These are phyloP conservation scores for Cutaneotrichosporon mucoides DNA, from an alignment of 1,284 basidiomycete genomes.

Conservation along the genomic window DNA sequence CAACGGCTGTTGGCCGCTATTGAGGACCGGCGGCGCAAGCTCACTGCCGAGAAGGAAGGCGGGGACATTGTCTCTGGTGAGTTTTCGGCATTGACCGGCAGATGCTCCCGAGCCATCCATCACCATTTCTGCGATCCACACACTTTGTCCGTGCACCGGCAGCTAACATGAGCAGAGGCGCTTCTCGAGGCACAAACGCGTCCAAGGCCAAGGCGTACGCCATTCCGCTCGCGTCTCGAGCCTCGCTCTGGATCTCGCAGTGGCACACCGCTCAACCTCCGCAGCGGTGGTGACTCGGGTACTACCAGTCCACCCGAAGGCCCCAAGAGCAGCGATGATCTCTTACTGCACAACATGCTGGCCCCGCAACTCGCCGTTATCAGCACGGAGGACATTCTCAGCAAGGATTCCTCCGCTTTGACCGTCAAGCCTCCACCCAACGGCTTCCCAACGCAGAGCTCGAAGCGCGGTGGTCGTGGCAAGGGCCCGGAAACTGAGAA, in stretches of 20 bases:
- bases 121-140: no score
- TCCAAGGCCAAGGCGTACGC: slow-evolving; percentile 35
- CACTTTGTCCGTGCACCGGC: no score
- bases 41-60: slow-evolving; percentile 55
- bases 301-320: slow-evolving; percentile 19
- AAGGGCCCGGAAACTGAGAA: slow-evolving; percentile 29
- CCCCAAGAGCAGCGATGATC: slow-evolving; percentile 29
- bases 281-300: slow-evolving; percentile 14
- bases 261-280: slow-evolving; percentile 16
- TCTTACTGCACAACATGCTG: slow-evolving; percentile 37
- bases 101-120: no score
- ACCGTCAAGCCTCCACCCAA: slow-evolving; percentile 36
- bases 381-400: slow-evolving; percentile 44
- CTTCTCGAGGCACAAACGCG: slow-evolving; percentile 42
- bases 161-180: slow-evolving; percentile 27
- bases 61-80: slow-evolving; percentile 51
- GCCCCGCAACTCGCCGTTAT: slow-evolving; percentile 40
- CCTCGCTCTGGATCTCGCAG: slow-evolving; percentile 13
- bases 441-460: slow-evolving; percentile 25
- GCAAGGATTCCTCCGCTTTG: slow-evolving; percentile 38
- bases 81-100: slow-evolving; percentile 17
- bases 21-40: slow-evolving; percentile 52
- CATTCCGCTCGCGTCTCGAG: slow-evolving; percentile 26
- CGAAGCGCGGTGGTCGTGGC: slow-evolving; percentile 39
- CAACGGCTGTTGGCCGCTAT: slow-evolving; percentile 50